These are phyloP conservation scores for Colletotrichum tanaceti DNA, from an alignment of 2,329 filamentous ascomycete genomes.

Conservation along the genomic window DNA sequence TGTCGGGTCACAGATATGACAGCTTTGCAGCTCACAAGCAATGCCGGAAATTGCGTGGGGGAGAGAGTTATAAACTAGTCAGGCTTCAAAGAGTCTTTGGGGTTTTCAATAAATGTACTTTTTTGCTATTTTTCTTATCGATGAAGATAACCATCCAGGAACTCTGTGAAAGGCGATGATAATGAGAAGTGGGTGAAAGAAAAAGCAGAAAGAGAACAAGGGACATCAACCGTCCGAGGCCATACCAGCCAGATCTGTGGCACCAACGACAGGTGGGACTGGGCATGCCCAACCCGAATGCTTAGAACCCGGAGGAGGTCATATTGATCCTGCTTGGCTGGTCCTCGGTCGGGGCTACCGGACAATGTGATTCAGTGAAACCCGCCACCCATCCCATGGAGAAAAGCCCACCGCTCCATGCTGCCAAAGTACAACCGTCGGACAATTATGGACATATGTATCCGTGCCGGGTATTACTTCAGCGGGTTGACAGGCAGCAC, in stretches of 20 bases:
- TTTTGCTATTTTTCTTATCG: too few relatives aligned
- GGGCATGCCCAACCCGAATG: conserved; percentile 2
- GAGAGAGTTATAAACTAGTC: too few relatives aligned
- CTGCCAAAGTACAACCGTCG: too few relatives aligned
- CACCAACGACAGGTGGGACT: neutral
- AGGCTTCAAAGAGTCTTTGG: too few relatives aligned
- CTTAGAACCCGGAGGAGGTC: neutral
- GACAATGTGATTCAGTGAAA: neutral
- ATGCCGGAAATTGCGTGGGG: neutral
- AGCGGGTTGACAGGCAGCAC: neutral
- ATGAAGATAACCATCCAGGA: too few relatives aligned
- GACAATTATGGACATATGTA: neutral
- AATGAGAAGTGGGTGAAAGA: neutral
- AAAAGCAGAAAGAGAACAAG: neutral
- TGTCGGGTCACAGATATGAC: neutral
- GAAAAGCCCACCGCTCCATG: neutral
- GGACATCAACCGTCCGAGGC: neutral
- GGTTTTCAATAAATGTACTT: too few relatives aligned
- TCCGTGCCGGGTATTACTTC: neutral
- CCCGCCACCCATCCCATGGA: neutral
- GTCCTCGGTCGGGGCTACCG: neutral
- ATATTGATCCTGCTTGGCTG: neutral
- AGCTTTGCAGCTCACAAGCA: neutral
- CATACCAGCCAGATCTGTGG: neutral
- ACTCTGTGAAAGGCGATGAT: too few relatives aligned